These are phyloP conservation scores for Meyerozyma smithsonii DNA, from an alignment of 1,139 yeast genomes.

Conservation along the genomic window DNA sequence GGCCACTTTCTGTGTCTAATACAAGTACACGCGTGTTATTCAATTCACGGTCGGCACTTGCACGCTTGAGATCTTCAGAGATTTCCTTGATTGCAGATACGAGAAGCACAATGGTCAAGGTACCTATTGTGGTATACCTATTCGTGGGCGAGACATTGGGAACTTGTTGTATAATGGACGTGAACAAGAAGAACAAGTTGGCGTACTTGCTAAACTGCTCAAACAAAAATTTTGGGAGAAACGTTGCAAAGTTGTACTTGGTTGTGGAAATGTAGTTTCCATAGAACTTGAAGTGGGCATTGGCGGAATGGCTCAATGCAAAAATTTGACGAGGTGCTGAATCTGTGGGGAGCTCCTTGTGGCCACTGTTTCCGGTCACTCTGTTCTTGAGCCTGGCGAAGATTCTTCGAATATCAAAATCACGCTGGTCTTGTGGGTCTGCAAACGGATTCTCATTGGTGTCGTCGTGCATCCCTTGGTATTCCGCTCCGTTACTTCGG, in stretches of 20 bases:
- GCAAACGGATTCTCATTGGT: slow-evolving; percentile 11
- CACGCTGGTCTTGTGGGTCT: slow-evolving; percentile 19
- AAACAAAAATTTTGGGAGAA: slow-evolving; percentile 87
- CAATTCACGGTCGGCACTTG: slow-evolving; percentile 81
- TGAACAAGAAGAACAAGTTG: slow-evolving; percentile 86
- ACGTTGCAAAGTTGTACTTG: slow-evolving; percentile 92
- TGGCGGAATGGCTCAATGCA: slow-evolving; percentile 57
- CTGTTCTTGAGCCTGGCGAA: slow-evolving; percentile 43
- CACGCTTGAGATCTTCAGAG: slow-evolving; percentile 86
- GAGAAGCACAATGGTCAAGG: slow-evolving; percentile 72
- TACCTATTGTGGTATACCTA: slow-evolving; percentile 91
- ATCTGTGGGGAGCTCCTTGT: slow-evolving; percentile 6
- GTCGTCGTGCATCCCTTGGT: slow-evolving; percentile 19
- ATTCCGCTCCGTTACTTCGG: slow-evolving; percentile 10
- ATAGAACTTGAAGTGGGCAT: slow-evolving; percentile 52
- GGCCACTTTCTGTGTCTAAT: slow-evolving; percentile 55
- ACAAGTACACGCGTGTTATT: slow-evolving; percentile 77
- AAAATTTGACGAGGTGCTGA: slow-evolving; percentile 62
- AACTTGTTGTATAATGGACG: slow-evolving; percentile 93
- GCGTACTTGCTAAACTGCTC: slow-evolving; percentile 98
- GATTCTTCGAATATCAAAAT: slow-evolving; percentile 56
- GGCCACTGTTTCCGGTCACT: slow-evolving; percentile 16
- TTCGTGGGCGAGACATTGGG: slow-evolving; percentile 97
- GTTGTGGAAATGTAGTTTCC: slow-evolving; percentile 94
- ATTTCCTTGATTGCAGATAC: slow-evolving; percentile 93